Evolutionary conservation across 371 early-diverging fungal species (phyloP).

Genomic region (Mucor saturninus): DNA sequence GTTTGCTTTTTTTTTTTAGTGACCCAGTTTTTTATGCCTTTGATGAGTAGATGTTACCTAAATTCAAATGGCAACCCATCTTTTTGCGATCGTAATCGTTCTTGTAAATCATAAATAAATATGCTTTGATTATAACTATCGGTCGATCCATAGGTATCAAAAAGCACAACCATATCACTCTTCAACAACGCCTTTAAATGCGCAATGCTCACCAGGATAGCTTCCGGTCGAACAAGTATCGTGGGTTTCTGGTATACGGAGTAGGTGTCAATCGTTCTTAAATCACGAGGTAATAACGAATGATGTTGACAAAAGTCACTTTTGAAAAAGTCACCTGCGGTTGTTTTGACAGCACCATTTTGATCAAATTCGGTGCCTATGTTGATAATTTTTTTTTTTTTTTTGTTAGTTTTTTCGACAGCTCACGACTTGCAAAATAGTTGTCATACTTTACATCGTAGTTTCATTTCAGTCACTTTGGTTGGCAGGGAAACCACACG

Average conservation of each 20-base stretch:
- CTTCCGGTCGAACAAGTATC: conserved; percentile 84
- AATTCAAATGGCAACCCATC: conserved; percentile 74
- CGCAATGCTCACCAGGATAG: conserved; percentile 81
- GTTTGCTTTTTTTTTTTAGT: neutral
- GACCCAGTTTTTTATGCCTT: neutral
- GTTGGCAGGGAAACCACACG: conserved; percentile 25
- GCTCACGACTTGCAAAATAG: neutral
- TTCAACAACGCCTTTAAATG: conserved; percentile 83
- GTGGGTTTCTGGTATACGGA: conserved; percentile 82
- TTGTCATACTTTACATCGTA: conserved; percentile 27
- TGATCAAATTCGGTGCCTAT: conserved; percentile 78
- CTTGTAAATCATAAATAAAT: conserved; percentile 84
- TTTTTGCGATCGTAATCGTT: conserved; percentile 61
- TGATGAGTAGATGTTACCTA: conserved; percentile 44
- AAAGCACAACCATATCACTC: conserved; percentile 79
- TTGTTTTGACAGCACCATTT: conserved; percentile 69
- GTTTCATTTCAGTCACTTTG: conserved; percentile 35
- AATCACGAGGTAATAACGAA: conserved; percentile 77
- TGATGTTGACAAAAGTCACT: conserved; percentile 78
- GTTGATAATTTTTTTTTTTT: no score
- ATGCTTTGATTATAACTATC: conserved; percentile 73
- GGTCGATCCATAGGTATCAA: conserved; percentile 71
- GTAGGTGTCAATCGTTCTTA: conserved; percentile 80
- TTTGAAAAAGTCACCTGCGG: conserved; percentile 79
- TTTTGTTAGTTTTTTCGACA: neutral